Percentiles rank a stretch among this genome's conserved stretches.
Conservation (phyloP, 345 rosid species). For the Lenwebbia sp. region DNA sequence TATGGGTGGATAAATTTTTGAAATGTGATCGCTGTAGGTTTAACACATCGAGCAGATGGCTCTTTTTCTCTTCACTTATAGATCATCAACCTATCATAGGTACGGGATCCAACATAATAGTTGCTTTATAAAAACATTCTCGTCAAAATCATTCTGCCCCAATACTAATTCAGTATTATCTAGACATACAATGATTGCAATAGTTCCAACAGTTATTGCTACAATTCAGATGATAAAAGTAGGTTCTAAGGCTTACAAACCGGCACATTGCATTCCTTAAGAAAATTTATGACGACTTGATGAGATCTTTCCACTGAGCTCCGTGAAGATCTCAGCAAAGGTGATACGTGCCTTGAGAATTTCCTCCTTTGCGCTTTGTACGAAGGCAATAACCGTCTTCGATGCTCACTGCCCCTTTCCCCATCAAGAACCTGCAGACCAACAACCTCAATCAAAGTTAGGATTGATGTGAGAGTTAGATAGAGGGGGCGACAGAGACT, state of each 20-base stretch:
- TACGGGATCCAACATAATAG: not conserved
- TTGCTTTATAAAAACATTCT: not conserved
- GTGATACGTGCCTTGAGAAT: slow-evolving; percentile 14
- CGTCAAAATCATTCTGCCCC: not conserved
- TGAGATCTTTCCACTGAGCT: slow-evolving; percentile 22
- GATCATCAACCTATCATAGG: not conserved
- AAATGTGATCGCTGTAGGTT: not conserved
- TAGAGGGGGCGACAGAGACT: not conserved
- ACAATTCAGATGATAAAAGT: not conserved
- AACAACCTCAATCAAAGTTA: not conserved
- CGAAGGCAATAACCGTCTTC: slow-evolving; percentile 66
- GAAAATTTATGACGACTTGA: slow-evolving; percentile 44
- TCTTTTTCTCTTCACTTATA: not conserved
- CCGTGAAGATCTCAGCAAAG: slow-evolving; percentile 22
- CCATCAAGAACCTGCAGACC: slow-evolving; percentile 77
- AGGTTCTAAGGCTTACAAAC: slow-evolving; percentile 23
- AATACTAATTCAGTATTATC: not conserved
- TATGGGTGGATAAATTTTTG: not conserved
- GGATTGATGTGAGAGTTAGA: not conserved
- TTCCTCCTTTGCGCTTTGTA: slow-evolving; percentile 74
- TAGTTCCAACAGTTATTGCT: not conserved
- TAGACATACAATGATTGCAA: not conserved
- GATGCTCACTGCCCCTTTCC: slow-evolving; percentile 54
- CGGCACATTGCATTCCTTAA: slow-evolving; percentile 71
- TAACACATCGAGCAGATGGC: not conserved